A percentile compares a stretch with the other conserved stretches of the same genome.
These are phyloP conservation scores for Colletotrichum eremochloae DNA, from an alignment of 2,329 filamentous ascomycete species.

Conservation along the genomic window DNA sequence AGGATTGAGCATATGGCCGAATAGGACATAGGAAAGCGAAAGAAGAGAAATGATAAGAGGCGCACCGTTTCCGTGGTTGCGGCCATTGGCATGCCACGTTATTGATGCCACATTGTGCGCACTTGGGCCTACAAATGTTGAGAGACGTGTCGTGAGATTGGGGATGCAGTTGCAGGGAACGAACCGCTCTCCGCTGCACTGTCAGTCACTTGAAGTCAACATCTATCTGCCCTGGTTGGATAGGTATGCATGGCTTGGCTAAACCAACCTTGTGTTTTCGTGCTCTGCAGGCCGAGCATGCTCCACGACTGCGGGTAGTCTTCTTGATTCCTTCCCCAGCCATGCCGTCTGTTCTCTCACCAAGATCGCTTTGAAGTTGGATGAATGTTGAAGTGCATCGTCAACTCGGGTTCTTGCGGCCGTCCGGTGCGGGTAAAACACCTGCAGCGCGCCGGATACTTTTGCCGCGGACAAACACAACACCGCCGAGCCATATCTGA, in stretches of 20 bases:
- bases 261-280: conserved; percentile 35
- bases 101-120: conserved; percentile 38
- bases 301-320: conserved; percentile 28
- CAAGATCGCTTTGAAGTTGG: background rate
- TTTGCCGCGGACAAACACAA: conserved; percentile 30
- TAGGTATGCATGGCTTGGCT: background rate
- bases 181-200: conserved; percentile 39
- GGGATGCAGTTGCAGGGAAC: background rate
- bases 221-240: background rate
- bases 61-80: conserved; percentile 38
- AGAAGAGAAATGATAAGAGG: background rate
- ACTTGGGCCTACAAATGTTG: conserved; percentile 23
- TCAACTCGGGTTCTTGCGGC: too few relatives aligned
- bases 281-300: conserved; percentile 36
- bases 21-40: background rate
- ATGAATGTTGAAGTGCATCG: background rate
- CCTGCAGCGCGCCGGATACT: conserved; percentile 1
- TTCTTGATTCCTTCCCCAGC: conserved; percentile 7
- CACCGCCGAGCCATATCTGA: background rate
- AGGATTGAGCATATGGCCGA: background rate
- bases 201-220: background rate
- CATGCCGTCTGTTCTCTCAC: conserved; percentile 11
- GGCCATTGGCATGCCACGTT: conserved; percentile 38
- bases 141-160: background rate
- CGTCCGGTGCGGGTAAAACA: background rate